phyloP scores from a whole-genome alignment of 257 asterid species.

The Verbena officinalis region DNA sequence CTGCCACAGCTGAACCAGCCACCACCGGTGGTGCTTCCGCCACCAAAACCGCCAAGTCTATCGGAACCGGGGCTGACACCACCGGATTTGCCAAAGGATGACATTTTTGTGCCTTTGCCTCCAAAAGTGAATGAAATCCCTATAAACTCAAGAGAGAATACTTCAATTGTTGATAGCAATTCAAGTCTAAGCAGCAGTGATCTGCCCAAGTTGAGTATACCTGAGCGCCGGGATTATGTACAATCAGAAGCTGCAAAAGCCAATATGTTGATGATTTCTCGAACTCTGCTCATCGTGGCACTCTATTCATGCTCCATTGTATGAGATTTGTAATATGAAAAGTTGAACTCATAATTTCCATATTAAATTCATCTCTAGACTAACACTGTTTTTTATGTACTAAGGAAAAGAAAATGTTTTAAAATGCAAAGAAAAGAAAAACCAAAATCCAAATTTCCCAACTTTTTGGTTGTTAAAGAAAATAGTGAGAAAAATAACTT shows the following conservation, averaged over 20 bases:
- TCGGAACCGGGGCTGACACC: conserved; percentile 24
- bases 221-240: conserved; percentile 18
- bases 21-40: conserved; percentile 15
- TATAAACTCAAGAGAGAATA: background rate
- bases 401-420: too few relatives aligned
- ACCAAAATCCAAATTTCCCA: too few relatives aligned
- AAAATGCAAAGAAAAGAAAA: too few relatives aligned
- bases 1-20: background rate
- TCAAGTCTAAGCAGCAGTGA: conserved; percentile 10
- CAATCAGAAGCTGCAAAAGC: conserved; percentile 21
- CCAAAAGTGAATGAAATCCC: conserved; percentile 33
- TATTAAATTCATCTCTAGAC: background rate
- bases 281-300: conserved; percentile 14
- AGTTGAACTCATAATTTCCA: background rate
- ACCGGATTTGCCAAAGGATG: conserved; percentile 30
- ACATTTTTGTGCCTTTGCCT: conserved; percentile 27
- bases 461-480: too few relatives aligned
- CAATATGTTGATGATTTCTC: background rate
- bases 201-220: conserved; percentile 24
- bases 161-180: conserved; percentile 11
- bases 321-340: background rate
- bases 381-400: too few relatives aligned
- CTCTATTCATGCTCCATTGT: conserved; percentile 7
- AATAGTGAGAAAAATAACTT: too few relatives aligned
- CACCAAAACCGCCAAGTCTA: conserved; percentile 28